Evolutionary conservation across 1,284 basidiomycete genomes (phyloP).

Genomic region (Pyrrhoderma lamaoense): DNA sequence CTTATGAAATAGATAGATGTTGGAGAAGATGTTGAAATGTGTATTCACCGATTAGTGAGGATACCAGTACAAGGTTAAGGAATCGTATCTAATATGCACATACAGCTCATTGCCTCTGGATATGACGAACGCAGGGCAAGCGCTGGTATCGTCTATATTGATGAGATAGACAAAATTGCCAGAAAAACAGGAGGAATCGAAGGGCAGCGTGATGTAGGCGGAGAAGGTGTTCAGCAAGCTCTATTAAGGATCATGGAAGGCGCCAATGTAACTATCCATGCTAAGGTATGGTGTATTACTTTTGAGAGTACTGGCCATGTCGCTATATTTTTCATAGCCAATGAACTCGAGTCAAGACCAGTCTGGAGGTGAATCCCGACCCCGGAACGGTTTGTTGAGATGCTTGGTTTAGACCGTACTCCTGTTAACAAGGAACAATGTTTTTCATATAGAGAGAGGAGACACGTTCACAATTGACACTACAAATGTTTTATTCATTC

Average conservation of each 20-base stretch:
- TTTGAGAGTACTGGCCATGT: slow-evolving; percentile 8
- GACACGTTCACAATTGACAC: slow-evolving; percentile 77
- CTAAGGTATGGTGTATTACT: slow-evolving; percentile 39
- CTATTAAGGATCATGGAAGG: slow-evolving; percentile 92
- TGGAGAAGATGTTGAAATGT: slow-evolving; percentile 91
- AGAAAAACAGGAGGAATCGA: slow-evolving; percentile 59
- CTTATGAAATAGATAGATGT: slow-evolving; percentile 52
- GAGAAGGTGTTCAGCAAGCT: slow-evolving; percentile 94
- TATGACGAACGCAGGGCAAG: slow-evolving; percentile 83
- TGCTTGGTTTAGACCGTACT: too few species aligned
- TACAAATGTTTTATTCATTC: slow-evolving; percentile 83
- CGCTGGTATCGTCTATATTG: slow-evolving; percentile 91
- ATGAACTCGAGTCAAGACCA: slow-evolving; percentile 9
- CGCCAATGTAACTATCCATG: slow-evolving; percentile 73
- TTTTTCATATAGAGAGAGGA: slow-evolving; percentile 43
- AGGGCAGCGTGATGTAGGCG: slow-evolving; percentile 84
- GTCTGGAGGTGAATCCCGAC: slow-evolving; percentile 36
- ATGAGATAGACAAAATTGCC: slow-evolving; percentile 93
- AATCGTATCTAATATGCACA: not conserved
- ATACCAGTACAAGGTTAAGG: not conserved
- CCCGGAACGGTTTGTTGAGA: slow-evolving; percentile 42
- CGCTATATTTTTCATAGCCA: not conserved
- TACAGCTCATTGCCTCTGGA: slow-evolving; percentile 75
- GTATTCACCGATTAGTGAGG: slow-evolving; percentile 70
- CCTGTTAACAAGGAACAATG: too few species aligned